A percentile compares a stretch with the other conserved stretches of the same genome.
These are phyloP conservation scores for Ailanthus altissimus DNA, from an alignment of 345 rosid genomes.

Conservation along the genomic window DNA sequence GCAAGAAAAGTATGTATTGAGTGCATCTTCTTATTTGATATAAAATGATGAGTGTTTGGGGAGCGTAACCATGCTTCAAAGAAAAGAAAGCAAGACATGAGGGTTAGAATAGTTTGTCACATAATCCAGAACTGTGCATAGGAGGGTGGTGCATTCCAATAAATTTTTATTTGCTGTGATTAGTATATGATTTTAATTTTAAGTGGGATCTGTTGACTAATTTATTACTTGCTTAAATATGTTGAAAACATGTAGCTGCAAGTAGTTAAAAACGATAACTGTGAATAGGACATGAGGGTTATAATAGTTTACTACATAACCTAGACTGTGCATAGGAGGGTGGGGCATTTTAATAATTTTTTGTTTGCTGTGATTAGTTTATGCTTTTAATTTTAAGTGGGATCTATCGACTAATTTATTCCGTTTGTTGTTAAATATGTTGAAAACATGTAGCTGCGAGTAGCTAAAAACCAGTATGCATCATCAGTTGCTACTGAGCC, in stretches of 20 bases:
- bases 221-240: slow-evolving; percentile 15
- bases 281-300: background rate
- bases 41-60: background rate
- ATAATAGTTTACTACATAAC: slow-evolving; percentile 1
- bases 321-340: background rate
- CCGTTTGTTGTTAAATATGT: slow-evolving; percentile 12
- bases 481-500: slow-evolving; percentile 58
- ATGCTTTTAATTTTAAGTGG: slow-evolving; percentile 9
- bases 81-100: background rate
- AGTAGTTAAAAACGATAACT: slow-evolving; percentile 53
- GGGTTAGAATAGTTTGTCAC: background rate
- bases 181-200: background rate
- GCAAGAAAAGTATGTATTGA: background rate
- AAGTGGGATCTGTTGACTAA: slow-evolving; percentile 13
- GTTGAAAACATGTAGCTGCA: slow-evolving; percentile 50
- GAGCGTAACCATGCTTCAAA: slow-evolving; percentile 1
- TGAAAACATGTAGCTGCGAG: slow-evolving; percentile 54
- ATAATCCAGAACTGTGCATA: background rate
- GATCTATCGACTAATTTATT: slow-evolving; percentile 16
- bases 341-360: background rate
- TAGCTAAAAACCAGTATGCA: slow-evolving; percentile 52
- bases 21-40: background rate
- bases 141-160: background rate
- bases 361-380: background rate
- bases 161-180: slow-evolving; percentile 3